Evolutionary conservation across 345 rosid species (phyloP).

Genomic region (Cochlearia excelsa): DNA sequence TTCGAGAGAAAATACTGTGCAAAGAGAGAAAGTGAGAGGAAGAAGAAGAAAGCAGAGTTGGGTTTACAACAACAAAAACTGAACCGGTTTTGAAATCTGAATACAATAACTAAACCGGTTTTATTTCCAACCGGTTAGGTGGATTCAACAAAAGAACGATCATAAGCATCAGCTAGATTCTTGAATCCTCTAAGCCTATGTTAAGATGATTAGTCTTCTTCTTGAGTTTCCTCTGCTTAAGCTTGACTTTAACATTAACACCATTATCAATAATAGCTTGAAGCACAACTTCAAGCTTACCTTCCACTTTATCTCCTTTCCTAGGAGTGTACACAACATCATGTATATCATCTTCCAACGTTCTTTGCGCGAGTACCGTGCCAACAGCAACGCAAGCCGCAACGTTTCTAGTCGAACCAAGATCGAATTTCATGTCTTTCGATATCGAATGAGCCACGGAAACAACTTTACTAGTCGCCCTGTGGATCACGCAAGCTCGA

Average conservation of each 20-base stretch:
- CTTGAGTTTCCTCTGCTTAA: conserved; percentile 59
- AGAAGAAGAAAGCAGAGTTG: no score
- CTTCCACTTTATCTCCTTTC: conserved; percentile 71
- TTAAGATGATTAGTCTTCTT: conserved; percentile 33
- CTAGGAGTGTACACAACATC: conserved; percentile 72
- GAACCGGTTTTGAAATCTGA: no score
- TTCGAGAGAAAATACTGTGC: no score
- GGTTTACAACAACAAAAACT: no score
- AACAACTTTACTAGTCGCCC: conserved; percentile 85
- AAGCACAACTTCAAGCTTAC: conserved; percentile 79
- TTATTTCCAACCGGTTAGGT: no score
- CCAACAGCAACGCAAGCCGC: conserved; percentile 73
- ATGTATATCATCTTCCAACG: conserved; percentile 72
- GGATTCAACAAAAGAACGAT: background rate
- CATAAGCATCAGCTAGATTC: background rate
- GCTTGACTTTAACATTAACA: conserved; percentile 72
- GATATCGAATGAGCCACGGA: conserved; percentile 87
- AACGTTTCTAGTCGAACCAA: conserved; percentile 66
- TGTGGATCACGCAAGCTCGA: conserved; percentile 75
- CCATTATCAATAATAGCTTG: conserved; percentile 67
- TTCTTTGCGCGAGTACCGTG: conserved; percentile 68
- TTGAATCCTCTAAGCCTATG: background rate
- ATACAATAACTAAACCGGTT: no score
- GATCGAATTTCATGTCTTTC: conserved; percentile 77
- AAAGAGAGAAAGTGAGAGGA: no score